Percentiles rank a stretch among this genome's conserved stretches.
phyloP scores from a whole-genome alignment of 441 rosid genomes.

The Breynia disticha region DNA sequence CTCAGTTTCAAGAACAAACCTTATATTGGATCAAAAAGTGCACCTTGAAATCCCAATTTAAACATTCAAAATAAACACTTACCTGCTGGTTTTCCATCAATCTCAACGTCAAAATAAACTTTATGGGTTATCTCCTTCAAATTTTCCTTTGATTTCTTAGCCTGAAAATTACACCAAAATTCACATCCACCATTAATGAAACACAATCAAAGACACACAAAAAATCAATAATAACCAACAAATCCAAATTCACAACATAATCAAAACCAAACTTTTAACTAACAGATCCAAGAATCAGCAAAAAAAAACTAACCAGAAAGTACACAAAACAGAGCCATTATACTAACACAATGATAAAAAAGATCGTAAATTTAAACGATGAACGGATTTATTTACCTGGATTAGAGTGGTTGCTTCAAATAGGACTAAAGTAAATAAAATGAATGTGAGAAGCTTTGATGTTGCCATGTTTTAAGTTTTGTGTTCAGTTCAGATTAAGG shows the following conservation, averaged over 20 bases:
- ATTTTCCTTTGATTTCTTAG: constrained; percentile 34
- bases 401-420: constrained; percentile 55
- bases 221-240: background rate
- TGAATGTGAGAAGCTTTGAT: constrained; percentile 34
- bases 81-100: constrained; percentile 79
- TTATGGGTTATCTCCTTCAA: constrained; percentile 59
- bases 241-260: background rate
- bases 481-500: background rate
- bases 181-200: background rate
- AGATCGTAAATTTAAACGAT: background rate
- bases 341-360: background rate
- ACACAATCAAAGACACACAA: background rate
- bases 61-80: constrained; percentile 5
- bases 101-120: constrained; percentile 80
- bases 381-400: constrained; percentile 30
- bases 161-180: constrained; percentile 18
- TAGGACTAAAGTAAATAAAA: constrained; percentile 47
- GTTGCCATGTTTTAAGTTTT: constrained; percentile 16
- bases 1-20: too few species aligned
- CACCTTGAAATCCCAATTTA: background rate
- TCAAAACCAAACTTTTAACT: background rate
- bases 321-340: background rate
- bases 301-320: background rate
- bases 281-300: too few species aligned
- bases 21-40: too few species aligned